Conservation (phyloP, 1,284 basidiomycete species). For the Apiotrichum gracile region DNA sequence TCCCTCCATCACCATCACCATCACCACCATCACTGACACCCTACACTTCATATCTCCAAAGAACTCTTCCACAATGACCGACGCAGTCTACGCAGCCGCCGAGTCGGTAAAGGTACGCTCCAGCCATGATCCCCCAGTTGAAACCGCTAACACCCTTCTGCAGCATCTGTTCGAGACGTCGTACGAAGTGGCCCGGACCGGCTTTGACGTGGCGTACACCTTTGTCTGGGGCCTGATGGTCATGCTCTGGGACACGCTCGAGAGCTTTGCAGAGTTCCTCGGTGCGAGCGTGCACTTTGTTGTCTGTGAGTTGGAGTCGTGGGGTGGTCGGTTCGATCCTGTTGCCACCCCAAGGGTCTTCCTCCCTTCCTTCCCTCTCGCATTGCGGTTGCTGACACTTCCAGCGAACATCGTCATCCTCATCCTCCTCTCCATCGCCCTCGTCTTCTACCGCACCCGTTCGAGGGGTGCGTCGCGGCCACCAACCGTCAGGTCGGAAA, state of each 20-base stretch:
- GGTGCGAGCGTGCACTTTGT: conserved; percentile 35
- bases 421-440: conserved; percentile 20
- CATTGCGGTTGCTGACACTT: neutral
- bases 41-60: neutral
- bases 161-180: conserved; percentile 30
- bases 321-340: too few relatives aligned
- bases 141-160: neutral
- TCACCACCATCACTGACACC: conserved; percentile 2
- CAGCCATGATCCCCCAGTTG: neutral
- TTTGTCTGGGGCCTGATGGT: conserved; percentile 26
- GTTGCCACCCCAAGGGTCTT: neutral
- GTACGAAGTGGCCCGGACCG: conserved; percentile 22
- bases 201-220: conserved; percentile 27
- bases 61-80: conserved; percentile 20
- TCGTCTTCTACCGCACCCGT: conserved; percentile 31
- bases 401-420: conserved; percentile 37
- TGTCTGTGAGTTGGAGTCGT: conserved; percentile 30
- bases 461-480: too few relatives aligned
- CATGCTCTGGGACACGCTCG: conserved; percentile 25
- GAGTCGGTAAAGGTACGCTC: conserved; percentile 27
- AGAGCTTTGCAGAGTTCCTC: conserved; percentile 30
- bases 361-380: neutral
- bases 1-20: neutral
- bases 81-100: conserved; percentile 27
- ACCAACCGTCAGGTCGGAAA: too few relatives aligned